These are phyloP conservation scores for Camellia oleifera DNA, from an alignment of 179 eudicot species.

Conservation along the genomic window DNA sequence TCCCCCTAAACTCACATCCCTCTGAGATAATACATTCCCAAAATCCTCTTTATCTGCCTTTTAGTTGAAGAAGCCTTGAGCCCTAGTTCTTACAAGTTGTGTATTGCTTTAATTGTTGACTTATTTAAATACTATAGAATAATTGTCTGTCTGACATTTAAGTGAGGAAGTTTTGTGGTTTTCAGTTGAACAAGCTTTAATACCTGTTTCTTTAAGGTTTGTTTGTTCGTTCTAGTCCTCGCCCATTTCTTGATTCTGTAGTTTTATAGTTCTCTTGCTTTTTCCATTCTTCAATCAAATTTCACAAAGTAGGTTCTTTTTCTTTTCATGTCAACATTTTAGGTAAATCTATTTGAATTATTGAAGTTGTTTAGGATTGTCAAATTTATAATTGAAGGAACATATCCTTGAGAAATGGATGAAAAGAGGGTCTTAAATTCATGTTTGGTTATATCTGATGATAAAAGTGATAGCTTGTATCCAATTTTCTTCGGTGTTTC, in stretches of 20 bases:
- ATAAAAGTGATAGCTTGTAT: slow-evolving; percentile 45
- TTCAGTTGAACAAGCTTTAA: neutral
- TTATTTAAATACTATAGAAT: neutral
- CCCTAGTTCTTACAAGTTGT: slow-evolving; percentile 15
- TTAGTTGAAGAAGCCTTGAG: neutral
- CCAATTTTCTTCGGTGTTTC: slow-evolving; percentile 74
- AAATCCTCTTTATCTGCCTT: slow-evolving; percentile 5
- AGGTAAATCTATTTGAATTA: neutral
- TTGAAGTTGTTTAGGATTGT: neutral
- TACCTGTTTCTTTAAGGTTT: neutral
- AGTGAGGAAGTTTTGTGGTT: neutral
- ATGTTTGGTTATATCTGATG: slow-evolving; percentile 29
- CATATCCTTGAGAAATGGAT: slow-evolving; percentile 47
- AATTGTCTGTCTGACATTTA: neutral
- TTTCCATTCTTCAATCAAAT: neutral
- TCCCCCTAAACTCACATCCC: slow-evolving; percentile 8
- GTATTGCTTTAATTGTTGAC: neutral
- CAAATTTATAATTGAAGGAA: neutral
- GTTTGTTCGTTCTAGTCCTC: neutral
- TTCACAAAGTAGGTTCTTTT: no score
- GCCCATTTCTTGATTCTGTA: neutral
- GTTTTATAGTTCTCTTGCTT: neutral
- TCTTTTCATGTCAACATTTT: neutral
- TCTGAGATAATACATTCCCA: slow-evolving; percentile 9
- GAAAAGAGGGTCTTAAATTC: slow-evolving; percentile 18